Evolutionary conservation across 768 basidiomycete species (phyloP).

Genomic region (Wakefieldia striispora): DNA sequence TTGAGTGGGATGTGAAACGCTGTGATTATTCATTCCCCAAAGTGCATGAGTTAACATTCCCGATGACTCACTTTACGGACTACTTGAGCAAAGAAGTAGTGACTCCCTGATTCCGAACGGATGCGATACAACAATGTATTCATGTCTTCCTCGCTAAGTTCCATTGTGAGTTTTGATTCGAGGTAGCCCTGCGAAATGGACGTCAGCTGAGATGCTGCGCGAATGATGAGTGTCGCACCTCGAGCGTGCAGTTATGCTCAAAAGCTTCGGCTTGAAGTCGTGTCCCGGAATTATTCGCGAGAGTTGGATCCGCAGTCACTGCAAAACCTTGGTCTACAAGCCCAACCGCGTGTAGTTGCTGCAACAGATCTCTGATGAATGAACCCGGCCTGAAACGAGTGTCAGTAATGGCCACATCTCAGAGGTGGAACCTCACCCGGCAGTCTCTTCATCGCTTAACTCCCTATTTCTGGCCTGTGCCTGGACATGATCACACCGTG

Average conservation of each 20-base stretch:
- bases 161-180: constrained; percentile 55
- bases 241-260: constrained; percentile 57
- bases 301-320: constrained; percentile 48
- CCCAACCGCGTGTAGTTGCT: constrained; percentile 50
- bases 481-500: constrained; percentile 50
- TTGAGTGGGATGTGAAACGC: constrained; percentile 56
- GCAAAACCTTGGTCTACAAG: constrained; percentile 56
- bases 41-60: not conserved
- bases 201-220: constrained; percentile 2
- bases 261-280: constrained; percentile 58
- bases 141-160: constrained; percentile 41
- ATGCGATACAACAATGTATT: constrained; percentile 37
- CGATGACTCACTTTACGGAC: constrained; percentile 50
- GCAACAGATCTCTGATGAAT: constrained; percentile 37
- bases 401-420: constrained; percentile 8
- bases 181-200: constrained; percentile 38
- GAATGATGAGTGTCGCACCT: constrained; percentile 37
- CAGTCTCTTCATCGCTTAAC: constrained; percentile 21
- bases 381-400: constrained; percentile 18
- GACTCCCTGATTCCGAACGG: constrained; percentile 55
- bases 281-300: constrained; percentile 46
- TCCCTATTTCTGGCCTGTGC: constrained; percentile 29
- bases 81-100: constrained; percentile 54
- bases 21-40: constrained; percentile 27
- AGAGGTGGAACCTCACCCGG: constrained; percentile 10